Conservation (phyloP, 352 stramenopile genomes). For the Phytophthora chlamydospora region DNA sequence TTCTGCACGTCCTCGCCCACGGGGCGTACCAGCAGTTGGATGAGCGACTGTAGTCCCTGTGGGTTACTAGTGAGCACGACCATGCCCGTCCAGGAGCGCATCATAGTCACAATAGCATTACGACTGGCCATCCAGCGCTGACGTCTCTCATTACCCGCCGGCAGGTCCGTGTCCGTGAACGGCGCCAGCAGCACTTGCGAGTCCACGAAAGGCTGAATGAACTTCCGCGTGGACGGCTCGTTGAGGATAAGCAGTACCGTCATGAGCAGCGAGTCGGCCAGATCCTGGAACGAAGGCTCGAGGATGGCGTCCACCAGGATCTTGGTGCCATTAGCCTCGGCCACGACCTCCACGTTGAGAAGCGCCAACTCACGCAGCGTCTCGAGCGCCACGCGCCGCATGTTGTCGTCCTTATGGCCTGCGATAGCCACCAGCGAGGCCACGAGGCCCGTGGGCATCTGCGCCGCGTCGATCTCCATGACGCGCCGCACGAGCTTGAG, state of each 20-base stretch:
- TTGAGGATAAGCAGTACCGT: constrained; percentile 89
- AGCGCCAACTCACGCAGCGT: constrained; percentile 85
- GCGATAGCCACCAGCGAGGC: constrained; percentile 83
- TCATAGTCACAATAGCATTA: constrained; percentile 90
- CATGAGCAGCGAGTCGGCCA: constrained; percentile 85
- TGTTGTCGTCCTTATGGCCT: constrained; percentile 90
- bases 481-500: constrained; percentile 87
- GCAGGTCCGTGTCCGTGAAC: constrained; percentile 89
- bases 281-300: constrained; percentile 87
- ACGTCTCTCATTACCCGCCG: constrained; percentile 80
- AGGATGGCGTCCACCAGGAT: constrained; percentile 88
- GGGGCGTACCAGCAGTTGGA: constrained; percentile 87
- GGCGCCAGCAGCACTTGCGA: constrained; percentile 85
- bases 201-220: constrained; percentile 89
- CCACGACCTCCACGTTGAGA: constrained; percentile 82
- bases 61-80: constrained; percentile 88
- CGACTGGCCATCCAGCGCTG: constrained; percentile 91
- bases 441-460: constrained; percentile 87
- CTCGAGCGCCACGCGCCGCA: constrained; percentile 87
- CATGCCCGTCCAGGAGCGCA: constrained; percentile 91
- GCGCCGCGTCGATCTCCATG: constrained; percentile 85
- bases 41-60: constrained; percentile 84
- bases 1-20: constrained; percentile 91
- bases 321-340: constrained; percentile 84
- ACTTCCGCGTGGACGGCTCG: constrained; percentile 83